Percentiles rank a stretch among this genome's conserved stretches.
phyloP scores from a whole-genome alignment of 2,329 filamentous ascomycete genomes.

The Aureobasidium sp. region DNA sequence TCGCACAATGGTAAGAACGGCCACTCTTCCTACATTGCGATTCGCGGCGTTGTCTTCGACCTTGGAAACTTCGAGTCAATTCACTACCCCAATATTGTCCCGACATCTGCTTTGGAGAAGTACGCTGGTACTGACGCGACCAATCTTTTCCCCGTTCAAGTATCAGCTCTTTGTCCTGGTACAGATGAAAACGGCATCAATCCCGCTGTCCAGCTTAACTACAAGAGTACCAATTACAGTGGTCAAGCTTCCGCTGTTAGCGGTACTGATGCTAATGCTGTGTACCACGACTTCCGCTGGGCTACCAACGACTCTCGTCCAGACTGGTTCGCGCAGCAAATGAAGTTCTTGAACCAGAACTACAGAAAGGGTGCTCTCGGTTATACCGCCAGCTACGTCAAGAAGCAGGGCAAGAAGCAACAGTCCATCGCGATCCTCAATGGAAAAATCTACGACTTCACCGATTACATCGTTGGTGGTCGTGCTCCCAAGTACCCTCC shows the following conservation, averaged over 20 bases:
- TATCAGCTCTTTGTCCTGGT: slow-evolving; percentile 83
- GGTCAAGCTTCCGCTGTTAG: slow-evolving; percentile 60
- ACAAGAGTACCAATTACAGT: slow-evolving; percentile 67
- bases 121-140: slow-evolving; percentile 89
- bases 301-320: slow-evolving; percentile 74
- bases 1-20: slow-evolving; percentile 65
- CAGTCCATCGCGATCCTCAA: slow-evolving; percentile 73
- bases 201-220: slow-evolving; percentile 74
- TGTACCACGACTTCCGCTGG: slow-evolving; percentile 89
- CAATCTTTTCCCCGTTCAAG: slow-evolving; percentile 83
- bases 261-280: slow-evolving; percentile 61
- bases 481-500: slow-evolving; percentile 54
- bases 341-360: slow-evolving; percentile 66
- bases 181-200: slow-evolving; percentile 60
- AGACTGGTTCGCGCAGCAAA: slow-evolving; percentile 90
- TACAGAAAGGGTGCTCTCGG: slow-evolving; percentile 86
- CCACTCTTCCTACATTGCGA: slow-evolving; percentile 62
- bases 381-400: slow-evolving; percentile 71
- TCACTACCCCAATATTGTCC: slow-evolving; percentile 69
- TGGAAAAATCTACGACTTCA: slow-evolving; percentile 79
- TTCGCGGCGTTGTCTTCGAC: slow-evolving; percentile 86
- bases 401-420: slow-evolving; percentile 58
- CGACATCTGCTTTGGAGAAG: slow-evolving; percentile 57
- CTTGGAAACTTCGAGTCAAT: slow-evolving; percentile 63
- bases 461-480: slow-evolving; percentile 71